phyloP scores from a whole-genome alignment of 192 early-diverging fungal species.

The Umbelopsis sp. region DNA sequence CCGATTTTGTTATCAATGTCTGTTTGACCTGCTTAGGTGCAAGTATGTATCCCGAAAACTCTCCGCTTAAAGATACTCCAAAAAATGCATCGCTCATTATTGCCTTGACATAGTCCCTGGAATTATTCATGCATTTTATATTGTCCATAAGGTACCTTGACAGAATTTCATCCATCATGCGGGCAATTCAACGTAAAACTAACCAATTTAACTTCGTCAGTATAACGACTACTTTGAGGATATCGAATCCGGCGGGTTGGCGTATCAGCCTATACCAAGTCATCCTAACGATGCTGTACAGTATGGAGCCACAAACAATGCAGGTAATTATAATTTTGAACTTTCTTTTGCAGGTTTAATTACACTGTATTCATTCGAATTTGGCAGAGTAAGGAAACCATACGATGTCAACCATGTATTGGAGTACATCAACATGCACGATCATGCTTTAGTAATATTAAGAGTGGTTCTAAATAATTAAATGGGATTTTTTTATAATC shows the following conservation, averaged over 20 bases:
- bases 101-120: constrained; percentile 51
- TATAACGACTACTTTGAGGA: constrained; percentile 41
- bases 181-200: not conserved
- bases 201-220: not conserved
- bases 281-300: constrained; percentile 27
- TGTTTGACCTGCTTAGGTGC: constrained; percentile 59
- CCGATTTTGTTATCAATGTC: constrained; percentile 67
- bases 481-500: too few relatives aligned
- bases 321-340: not conserved
- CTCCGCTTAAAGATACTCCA: not conserved
- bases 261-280: constrained; percentile 31
- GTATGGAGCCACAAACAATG: constrained; percentile 33
- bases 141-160: constrained; percentile 46
- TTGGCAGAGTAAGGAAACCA: too few relatives aligned
- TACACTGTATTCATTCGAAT: not conserved
- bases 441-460: too few relatives aligned
- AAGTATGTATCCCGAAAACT: constrained; percentile 23
- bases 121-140: constrained; percentile 65
- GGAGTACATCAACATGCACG: too few relatives aligned
- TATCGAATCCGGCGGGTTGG: constrained; percentile 33
- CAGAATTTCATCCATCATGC: not conserved
- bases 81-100: not conserved
- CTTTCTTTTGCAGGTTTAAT: not conserved
- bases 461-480: too few relatives aligned
- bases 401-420: too few relatives aligned